These are phyloP conservation scores for Lithospermum erythrorhizon DNA, from an alignment of 257 asterid genomes.

Conservation along the genomic window DNA sequence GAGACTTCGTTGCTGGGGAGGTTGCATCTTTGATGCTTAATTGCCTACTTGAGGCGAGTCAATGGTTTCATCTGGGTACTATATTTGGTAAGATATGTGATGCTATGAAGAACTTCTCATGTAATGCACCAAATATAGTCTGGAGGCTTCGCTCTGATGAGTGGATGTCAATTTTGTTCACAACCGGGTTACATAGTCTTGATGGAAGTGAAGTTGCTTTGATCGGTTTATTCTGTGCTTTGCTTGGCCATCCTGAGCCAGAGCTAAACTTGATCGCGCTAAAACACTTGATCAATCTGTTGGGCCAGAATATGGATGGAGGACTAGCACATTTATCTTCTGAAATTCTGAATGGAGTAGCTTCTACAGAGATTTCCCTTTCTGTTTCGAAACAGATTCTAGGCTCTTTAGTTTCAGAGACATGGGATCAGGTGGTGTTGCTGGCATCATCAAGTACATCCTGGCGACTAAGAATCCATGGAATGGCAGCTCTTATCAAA, in stretches of 20 bases:
- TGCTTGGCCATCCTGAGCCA: constrained; percentile 90
- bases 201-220: constrained; percentile 46
- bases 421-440: constrained; percentile 80
- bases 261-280: constrained; percentile 84
- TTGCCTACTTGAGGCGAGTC: constrained; percentile 58
- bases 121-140: constrained; percentile 60
- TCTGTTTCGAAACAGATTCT: constrained; percentile 39
- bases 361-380: constrained; percentile 24
- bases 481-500: constrained; percentile 58
- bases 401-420: constrained; percentile 49
- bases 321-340: constrained; percentile 32
- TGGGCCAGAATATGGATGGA: constrained; percentile 47
- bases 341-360: constrained; percentile 20
- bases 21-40: constrained; percentile 65
- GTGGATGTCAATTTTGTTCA: constrained; percentile 46
- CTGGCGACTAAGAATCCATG: constrained; percentile 53
- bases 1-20: constrained; percentile 80
- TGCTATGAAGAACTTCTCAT: constrained; percentile 50
- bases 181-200: constrained; percentile 44
- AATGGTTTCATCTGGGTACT: constrained; percentile 38
- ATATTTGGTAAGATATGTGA: constrained; percentile 41
- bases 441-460: constrained; percentile 75
- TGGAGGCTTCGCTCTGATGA: constrained; percentile 78
- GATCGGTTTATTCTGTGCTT: constrained; percentile 49
- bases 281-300: constrained; percentile 68